Percentiles rank a stretch among this genome's conserved stretches.
Conservation (phyloP, 1,139 yeast genomes). For the Candida smagusa region DNA sequence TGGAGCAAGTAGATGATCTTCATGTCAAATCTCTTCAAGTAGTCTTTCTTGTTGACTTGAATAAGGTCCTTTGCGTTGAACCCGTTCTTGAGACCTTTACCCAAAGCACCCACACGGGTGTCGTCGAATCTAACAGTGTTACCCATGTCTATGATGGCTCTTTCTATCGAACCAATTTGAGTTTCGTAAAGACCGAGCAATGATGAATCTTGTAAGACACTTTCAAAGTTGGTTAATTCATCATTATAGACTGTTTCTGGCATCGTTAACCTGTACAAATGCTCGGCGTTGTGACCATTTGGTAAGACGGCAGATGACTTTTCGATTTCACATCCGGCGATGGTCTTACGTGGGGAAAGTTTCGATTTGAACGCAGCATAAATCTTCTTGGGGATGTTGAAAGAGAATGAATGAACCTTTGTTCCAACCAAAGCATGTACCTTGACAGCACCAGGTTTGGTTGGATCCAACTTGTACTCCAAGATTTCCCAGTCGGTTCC, state of each 20-base stretch:
- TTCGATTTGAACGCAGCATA: conserved; percentile 64
- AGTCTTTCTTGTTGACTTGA: conserved; percentile 44
- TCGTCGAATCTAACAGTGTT: conserved; percentile 66
- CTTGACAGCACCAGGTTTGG: conserved; percentile 69
- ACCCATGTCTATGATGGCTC: conserved; percentile 81
- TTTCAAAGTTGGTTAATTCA: conserved; percentile 56
- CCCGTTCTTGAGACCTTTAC: conserved; percentile 82
- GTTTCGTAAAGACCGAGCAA: conserved; percentile 78
- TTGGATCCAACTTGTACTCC: conserved; percentile 59
- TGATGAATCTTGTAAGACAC: conserved; percentile 61
- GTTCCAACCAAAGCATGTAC: conserved; percentile 70
- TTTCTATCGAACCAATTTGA: conserved; percentile 60
- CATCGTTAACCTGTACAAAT: conserved; percentile 63
- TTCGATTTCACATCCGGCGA: conserved; percentile 57
- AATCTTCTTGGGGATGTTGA: conserved; percentile 72
- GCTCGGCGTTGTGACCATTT: conserved; percentile 57
- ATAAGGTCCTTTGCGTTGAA: conserved; percentile 63
- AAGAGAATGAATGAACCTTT: conserved; percentile 68
- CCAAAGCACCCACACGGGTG: conserved; percentile 75
- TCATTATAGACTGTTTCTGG: conserved; percentile 59
- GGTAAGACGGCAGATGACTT: conserved; percentile 64
- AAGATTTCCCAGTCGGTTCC: conserved; percentile 82
- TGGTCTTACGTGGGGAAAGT: conserved; percentile 40
- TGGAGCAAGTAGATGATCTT: conserved; percentile 71
- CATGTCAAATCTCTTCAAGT: conserved; percentile 53